Base-by-base conservation (phyloP, 148 eudicot genomes). In the Rhododendron henanense region DNA sequence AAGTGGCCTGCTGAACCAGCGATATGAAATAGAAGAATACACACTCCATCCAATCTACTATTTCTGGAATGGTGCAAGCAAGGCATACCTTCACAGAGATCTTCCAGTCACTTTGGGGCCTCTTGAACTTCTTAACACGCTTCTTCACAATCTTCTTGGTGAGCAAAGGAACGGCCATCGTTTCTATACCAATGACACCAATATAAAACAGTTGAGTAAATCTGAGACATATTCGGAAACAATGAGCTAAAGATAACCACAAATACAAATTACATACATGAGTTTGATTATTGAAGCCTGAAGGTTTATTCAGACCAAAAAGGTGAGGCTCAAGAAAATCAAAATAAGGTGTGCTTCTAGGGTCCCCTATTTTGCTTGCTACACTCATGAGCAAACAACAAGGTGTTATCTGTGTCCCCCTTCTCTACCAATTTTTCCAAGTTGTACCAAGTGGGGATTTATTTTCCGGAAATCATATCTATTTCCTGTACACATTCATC, bases 71-170 rank as follows among this genome's bases (percentile, higher is more conserved):
- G 35, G 74, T 67, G 74, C 74, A 67, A 35, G 5, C 33, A 67
- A 25, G 74, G 9, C 74, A 82, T 50, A 92, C 93, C 91, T 92
- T 92, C 35, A 92, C 91, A 31, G 89, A 86, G 37, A 90, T 87
- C 85, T 81, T 85, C 51, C 94, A 76, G 65, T 90, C 94, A 81
- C 92, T 88, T 55, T 90, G 91, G 23, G 91, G 89, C 87, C 92
- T 90, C 90, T 88, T 92, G 85, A 90, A 92, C 88, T 87, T 85
- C 90, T 88, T 91, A 31, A 87, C 91, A 8, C 94, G 84, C 90
- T 92, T 92, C 92, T 92, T 92, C 48, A 92, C 87, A 71, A 92
- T 90, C 91, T 89, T 92, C 91, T 92, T 91, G 83, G 81, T 82
- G 18, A 91, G 84, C 85, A 89, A 75, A 67, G 92, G 92, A 28